These are phyloP conservation scores for Astrephomene gubernaculifera DNA, from an alignment of 139 green algal species.

Conservation along the genomic window DNA sequence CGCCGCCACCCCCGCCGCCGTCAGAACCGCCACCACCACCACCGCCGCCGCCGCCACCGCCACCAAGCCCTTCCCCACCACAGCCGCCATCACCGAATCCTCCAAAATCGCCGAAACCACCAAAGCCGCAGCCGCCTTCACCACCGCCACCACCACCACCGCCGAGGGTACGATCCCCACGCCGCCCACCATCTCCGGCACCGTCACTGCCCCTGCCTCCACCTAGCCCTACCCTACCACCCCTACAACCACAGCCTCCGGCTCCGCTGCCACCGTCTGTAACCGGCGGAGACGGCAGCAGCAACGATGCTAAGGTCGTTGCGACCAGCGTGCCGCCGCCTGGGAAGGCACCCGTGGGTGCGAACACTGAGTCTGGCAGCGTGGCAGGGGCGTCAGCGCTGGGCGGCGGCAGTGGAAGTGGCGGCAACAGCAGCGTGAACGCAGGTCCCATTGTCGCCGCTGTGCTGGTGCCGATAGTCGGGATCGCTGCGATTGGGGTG, in stretches of 20 bases:
- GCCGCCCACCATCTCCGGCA: background rate
- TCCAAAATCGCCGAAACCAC: background rate
- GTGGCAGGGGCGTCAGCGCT: background rate
- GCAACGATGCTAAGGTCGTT: background rate
- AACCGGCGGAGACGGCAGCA: background rate
- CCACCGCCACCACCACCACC: background rate
- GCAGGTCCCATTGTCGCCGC: conserved; percentile 2
- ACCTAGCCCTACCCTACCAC: background rate
- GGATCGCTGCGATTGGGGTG: background rate
- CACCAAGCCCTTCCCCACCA: background rate
- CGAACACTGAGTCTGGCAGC: too few species aligned
- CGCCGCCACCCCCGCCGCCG: background rate
- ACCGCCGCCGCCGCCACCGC: background rate
- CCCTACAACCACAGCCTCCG: background rate
- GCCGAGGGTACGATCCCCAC: background rate
- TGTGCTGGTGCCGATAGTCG: conserved; percentile 10
- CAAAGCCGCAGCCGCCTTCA: background rate
- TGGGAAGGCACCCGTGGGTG: background rate
- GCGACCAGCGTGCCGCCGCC: background rate
- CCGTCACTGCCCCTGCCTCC: background rate
- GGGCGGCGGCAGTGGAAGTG: too few species aligned
- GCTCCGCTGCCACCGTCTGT: background rate
- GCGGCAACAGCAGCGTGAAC: background rate
- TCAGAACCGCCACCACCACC: background rate
- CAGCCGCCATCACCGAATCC: background rate